Base-by-base conservation (phyloP, 2,329 filamentous ascomycete species). In the Colletotrichum endophyticum region DNA sequence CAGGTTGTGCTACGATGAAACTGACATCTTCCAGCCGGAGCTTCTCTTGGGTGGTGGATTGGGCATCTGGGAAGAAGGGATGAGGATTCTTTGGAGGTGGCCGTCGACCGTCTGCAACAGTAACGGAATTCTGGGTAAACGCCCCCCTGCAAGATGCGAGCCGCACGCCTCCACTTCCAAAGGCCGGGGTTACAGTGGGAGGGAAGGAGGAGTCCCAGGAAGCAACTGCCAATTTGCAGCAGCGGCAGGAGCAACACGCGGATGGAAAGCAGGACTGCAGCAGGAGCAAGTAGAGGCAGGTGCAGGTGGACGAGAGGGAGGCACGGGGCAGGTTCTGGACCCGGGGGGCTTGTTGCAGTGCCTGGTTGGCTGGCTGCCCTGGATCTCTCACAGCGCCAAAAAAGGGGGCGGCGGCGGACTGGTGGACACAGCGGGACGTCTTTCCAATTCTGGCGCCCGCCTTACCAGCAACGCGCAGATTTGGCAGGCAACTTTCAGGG, bases 1-100 rank as follows among this genome's bases (percentile, higher is more conserved):
- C 74, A 76, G 74, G 69, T 74, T 74, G 74, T 74, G 49, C 70
- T 76, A 76, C 66, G 71, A 73, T 76, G 74, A 76, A 76, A 76
- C 74, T 76, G 70, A 70, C 74, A 74, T 74, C 22, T 76, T 66
- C 49, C 61, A 64, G 66, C 70, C 67, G 62, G 72, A 77, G 67
- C 72, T 66, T 77, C 72, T 67, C 66, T 66, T 69, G 27, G 28
- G 73, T 71, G 61, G 57, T 76, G 66, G 59, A 68, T 63, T 69
- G 70, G 64, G 44, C 36, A 57, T 32, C 59, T 73, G 71, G 64
- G 66, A 64, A 70, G 70, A 76, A 73, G 70, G 74, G 74, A 76
- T 76, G 70, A 73, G 66, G 71, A 73, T 76, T 69, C 64, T 59
- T 57, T 73, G 27, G 49, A 64, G 70, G 73, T 66, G 67, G n/a